Evolutionary conservation across 1,284 basidiomycete species (phyloP).

Genomic region (Heterobasidion occidentale): DNA sequence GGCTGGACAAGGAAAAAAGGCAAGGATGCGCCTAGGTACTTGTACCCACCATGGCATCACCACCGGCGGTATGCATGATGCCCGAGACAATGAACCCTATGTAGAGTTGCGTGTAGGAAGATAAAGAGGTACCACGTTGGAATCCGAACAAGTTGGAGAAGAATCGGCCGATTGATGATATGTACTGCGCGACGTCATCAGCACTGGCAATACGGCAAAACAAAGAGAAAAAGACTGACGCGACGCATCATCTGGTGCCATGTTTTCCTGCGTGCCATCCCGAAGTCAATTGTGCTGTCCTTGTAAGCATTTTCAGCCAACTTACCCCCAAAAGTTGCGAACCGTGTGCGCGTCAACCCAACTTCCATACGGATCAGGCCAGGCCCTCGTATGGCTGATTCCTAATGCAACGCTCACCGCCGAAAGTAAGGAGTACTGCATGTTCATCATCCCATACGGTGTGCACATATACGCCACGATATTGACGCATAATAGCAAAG

Average conservation of each 20-base stretch:
- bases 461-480: background rate
- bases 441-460: constrained; percentile 13
- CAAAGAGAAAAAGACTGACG: constrained; percentile 9
- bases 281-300: background rate
- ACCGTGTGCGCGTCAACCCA: constrained; percentile 27
- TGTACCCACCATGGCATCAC: constrained; percentile 13
- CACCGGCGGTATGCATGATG: constrained; percentile 18
- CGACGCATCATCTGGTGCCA: constrained; percentile 24
- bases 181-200: constrained; percentile 10
- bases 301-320: background rate
- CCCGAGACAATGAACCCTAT: constrained; percentile 23
- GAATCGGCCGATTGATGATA: constrained; percentile 15
- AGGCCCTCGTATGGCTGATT: constrained; percentile 19
- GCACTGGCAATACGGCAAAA: background rate
- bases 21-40: constrained; percentile 13
- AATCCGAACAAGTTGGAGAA: constrained; percentile 12
- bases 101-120: constrained; percentile 25
- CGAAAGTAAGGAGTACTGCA: constrained; percentile 16
- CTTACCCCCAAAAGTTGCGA: constrained; percentile 28
- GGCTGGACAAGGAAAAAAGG: constrained; percentile 23
- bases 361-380: constrained; percentile 25
- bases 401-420: constrained; percentile 15
- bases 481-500: background rate
- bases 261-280: constrained; percentile 14
- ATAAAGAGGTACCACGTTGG: constrained; percentile 14